Evolutionary conservation across 2,329 filamentous ascomycete species (phyloP), one percentile per base, ranked within the genome.

Genomic region (Ophiocordyceps camponoti-leonardi): DNA sequence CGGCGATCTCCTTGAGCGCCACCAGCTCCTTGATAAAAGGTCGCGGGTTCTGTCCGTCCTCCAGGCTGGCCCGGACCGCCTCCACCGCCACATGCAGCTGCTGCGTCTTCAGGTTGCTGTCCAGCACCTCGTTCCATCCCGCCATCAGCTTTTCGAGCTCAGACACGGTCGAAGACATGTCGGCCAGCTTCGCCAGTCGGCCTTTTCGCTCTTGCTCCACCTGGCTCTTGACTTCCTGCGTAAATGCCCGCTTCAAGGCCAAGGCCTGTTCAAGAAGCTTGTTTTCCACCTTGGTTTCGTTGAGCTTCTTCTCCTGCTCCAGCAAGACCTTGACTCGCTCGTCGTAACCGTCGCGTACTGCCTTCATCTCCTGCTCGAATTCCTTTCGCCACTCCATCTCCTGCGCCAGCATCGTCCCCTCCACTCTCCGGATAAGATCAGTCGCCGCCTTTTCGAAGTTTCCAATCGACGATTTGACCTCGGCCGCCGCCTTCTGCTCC

Each of bases 21-120:
- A 94, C 86, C 14, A 98, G 79, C 68, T 98, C 92, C 50, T 81
- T 80, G 57, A 94, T 77, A 61, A 98, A 98, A 4, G 92, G 92
- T 40, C 78, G 75, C 19, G 90, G 84, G 54, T 80, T 73, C 13
- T 58, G 54, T 13, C 81, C 73, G 51, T 82, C 81, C 58, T 87
- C 81, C 20, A 96, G 75, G 44, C 82, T 86, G 47, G 85, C 79
- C 52, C 86, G 83, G 44, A 96, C 87, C 37, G 90, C 86, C 60
- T 98, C 92, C 28, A 96, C 83, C 19, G 92, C 92, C 33, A 98
- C 86, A 59, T 95, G 86, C 26, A 98, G 79, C 66, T 96, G 88
- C 65, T 98, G 92, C 1, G 92, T 95, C 64, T 85, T 83, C 50
- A 96, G 76, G 66, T 92, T 96, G 49, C 77, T 72, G 60, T 96